phyloP scores from a whole-genome alignment of 1,139 yeast genomes.

The Candida sp. region DNA sequence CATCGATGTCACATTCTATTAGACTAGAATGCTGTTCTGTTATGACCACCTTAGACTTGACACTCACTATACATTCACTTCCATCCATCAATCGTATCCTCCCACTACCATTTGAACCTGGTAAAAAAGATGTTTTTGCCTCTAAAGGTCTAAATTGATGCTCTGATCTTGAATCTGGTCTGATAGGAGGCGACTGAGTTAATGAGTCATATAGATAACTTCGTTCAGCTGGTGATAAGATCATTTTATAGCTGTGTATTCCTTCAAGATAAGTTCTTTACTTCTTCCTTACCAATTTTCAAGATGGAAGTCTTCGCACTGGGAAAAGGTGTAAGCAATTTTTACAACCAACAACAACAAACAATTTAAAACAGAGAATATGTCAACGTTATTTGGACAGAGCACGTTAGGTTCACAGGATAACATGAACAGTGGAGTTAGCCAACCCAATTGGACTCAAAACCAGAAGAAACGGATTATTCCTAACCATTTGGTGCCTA shows the following conservation, averaged over 20 bases:
- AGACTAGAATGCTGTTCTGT: slow-evolving; percentile 40
- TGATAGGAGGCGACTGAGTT: slow-evolving; percentile 54
- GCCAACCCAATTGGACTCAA: slow-evolving; percentile 49
- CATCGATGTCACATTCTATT: slow-evolving; percentile 75
- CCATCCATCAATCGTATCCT: slow-evolving; percentile 85
- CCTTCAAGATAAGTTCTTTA: not conserved
- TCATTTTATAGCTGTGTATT: slow-evolving; percentile 24
- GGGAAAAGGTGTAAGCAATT: too few species aligned
- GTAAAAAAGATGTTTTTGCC: slow-evolving; percentile 75
- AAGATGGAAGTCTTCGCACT: not conserved
- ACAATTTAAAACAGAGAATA: too few species aligned
- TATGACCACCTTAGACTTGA: slow-evolving; percentile 80
- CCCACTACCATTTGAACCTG: slow-evolving; percentile 90
- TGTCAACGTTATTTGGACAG: slow-evolving; percentile 9
- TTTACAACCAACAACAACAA: too few species aligned
- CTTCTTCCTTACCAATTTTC: not conserved
- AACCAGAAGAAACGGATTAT: slow-evolving; percentile 55
- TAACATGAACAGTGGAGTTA: slow-evolving; percentile 3
- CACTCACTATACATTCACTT: slow-evolving; percentile 87
- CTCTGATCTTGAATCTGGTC: slow-evolving; percentile 78
- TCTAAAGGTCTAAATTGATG: slow-evolving; percentile 84
- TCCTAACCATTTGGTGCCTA: slow-evolving; percentile 52
- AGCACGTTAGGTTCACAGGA: slow-evolving; percentile 3
- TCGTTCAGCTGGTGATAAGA: slow-evolving; percentile 83
- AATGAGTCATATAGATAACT: slow-evolving; percentile 77